Percentiles rank a stretch among this genome's conserved stretches.
phyloP scores from a whole-genome alignment of 2,329 filamentous ascomycete species.

The Fusarium foetens region DNA sequence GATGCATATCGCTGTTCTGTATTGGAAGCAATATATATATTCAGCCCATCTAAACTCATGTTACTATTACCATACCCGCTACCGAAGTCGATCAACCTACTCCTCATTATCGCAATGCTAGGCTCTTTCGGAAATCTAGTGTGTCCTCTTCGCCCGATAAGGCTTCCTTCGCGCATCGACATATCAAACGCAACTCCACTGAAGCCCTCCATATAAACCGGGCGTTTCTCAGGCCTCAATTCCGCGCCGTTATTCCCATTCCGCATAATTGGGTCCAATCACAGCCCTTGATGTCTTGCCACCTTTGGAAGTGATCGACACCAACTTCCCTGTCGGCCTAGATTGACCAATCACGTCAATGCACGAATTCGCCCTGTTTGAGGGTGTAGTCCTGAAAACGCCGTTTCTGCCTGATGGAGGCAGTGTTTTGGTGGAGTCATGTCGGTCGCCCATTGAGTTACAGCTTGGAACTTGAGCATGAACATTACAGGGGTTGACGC shows the following conservation, averaged over 20 bases:
- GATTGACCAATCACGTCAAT: background rate
- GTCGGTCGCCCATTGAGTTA: background rate
- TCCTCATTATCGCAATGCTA: background rate
- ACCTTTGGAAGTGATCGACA: background rate
- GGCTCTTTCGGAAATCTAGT: background rate
- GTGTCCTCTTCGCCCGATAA: background rate
- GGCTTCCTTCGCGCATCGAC: background rate
- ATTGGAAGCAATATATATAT: constrained; percentile 8
- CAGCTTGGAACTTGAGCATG: accelerated
- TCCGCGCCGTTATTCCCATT: background rate
- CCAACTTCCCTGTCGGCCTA: background rate
- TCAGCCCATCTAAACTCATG: background rate
- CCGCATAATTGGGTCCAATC: background rate
- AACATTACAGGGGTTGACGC: background rate
- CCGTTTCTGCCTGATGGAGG: constrained; percentile 12
- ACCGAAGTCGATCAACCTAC: background rate
- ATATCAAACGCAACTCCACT: background rate
- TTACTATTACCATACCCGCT: background rate
- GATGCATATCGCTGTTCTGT: background rate
- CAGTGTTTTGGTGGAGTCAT: background rate
- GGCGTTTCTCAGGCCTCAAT: background rate
- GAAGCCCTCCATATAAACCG: background rate
- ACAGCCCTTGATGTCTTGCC: background rate
- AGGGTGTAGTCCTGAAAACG: constrained; percentile 5
- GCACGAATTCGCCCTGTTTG: background rate